phyloP scores from a whole-genome alignment of 352 stramenopile genomes.

The Phytopythium mirpurense region DNA sequence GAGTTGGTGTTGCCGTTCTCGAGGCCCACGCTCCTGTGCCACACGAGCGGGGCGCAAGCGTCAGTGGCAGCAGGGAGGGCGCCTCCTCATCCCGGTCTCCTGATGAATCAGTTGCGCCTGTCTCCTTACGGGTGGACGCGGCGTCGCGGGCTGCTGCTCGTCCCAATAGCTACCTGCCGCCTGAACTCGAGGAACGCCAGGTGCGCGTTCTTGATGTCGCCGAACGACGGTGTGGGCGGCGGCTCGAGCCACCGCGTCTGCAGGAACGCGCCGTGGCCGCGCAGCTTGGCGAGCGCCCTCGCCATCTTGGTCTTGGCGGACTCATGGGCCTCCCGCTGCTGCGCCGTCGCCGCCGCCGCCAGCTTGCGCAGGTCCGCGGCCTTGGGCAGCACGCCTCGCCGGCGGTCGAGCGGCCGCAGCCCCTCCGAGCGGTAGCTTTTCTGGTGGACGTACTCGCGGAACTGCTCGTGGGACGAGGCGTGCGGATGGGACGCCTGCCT shows the following conservation, averaged over 20 bases:
- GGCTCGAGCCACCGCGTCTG: conserved; percentile 12
- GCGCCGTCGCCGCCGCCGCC: conserved; percentile 11
- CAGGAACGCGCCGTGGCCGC: conserved; percentile 21
- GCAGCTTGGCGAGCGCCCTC: conserved; percentile 22
- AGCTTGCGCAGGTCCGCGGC: conserved; percentile 34
- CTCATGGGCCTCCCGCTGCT: conserved; percentile 3
- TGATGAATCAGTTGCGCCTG: too few relatives aligned
- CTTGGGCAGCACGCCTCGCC: conserved; percentile 25
- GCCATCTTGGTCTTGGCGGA: conserved; percentile 20
- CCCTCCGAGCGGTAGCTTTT: conserved; percentile 33
- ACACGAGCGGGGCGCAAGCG: background rate
- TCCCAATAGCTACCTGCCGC: conserved; percentile 9
- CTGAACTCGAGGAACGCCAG: conserved; percentile 60
- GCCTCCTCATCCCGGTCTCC: too few relatives aligned
- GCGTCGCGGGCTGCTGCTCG: conserved; percentile 5
- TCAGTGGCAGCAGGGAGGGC: background rate
- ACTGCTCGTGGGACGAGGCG: conserved; percentile 31
- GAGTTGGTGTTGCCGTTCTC: conserved; percentile 42
- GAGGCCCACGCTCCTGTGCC: conserved; percentile 19
- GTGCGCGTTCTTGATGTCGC: conserved; percentile 45
- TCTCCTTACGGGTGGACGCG: conserved; percentile 16
- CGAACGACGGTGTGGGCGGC: conserved; percentile 9
- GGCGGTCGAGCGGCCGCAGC: conserved; percentile 32
- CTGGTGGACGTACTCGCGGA: conserved; percentile 36
- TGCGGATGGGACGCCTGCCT: background rate